Percentiles rank a stretch among this genome's conserved stretches.
These are phyloP conservation scores for Taxillus chinensis DNA, from an alignment of 164 flowering plant genomes.

Conservation along the genomic window DNA sequence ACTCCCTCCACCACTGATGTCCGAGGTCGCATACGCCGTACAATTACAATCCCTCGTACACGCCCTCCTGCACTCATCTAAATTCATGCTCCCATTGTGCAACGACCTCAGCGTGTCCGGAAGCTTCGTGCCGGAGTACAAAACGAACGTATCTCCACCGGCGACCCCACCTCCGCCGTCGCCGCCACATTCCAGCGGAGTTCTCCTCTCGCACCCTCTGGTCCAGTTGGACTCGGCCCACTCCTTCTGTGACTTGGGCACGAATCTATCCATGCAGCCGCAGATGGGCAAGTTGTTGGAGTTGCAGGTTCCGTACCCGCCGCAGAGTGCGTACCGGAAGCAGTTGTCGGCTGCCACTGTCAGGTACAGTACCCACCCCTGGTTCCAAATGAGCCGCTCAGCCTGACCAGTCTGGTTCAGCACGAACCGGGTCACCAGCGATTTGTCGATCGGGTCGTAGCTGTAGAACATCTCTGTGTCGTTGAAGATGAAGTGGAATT, in stretches of 20 bases:
- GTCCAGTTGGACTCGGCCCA: not conserved
- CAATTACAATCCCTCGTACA: not conserved
- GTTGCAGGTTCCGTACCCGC: not conserved
- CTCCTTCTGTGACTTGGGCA: not conserved
- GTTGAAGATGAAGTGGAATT: not conserved
- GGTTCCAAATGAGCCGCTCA: conserved; percentile 15
- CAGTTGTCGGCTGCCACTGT: not conserved
- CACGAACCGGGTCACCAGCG: conserved; percentile 2
- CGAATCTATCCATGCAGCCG: not conserved
- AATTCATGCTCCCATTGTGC: not conserved
- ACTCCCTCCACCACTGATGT: not conserved
- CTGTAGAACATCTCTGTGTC: conserved; percentile 5
- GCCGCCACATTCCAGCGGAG: not conserved
- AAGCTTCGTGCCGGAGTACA: not conserved
- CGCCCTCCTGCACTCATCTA: not conserved
- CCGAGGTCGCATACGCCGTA: not conserved
- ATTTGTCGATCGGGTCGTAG: not conserved
- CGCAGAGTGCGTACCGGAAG: not conserved
- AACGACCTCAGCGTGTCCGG: not conserved
- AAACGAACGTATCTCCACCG: not conserved
- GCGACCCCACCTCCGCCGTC: no score
- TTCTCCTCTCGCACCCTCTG: not conserved
- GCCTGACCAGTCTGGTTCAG: conserved; percentile 3
- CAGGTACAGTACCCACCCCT: not conserved
- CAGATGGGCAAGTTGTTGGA: not conserved